Evolutionary conservation across 306 rosid genomes (phyloP), one percentile per base, ranked within the genome.

Genomic region (Cicer arietinum): DNA sequence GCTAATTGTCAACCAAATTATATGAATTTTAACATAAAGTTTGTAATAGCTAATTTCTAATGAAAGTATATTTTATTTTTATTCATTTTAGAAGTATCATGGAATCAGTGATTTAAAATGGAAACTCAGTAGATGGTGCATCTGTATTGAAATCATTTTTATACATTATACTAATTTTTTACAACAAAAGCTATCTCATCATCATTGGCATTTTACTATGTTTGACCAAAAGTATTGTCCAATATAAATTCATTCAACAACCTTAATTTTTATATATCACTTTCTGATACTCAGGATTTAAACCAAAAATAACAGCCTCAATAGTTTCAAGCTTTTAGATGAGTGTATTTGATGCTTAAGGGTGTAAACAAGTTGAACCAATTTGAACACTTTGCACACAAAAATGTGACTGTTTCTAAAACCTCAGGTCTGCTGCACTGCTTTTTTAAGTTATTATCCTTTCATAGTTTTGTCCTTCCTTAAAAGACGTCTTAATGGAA

Each of bases 41-140:
- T 47, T 72, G 74, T 83, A 79, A 47, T 83, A 83, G 50, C 75
- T 73, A 44, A 30, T 52, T 77, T 77, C 75, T 18, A 44, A 54
- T 18, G 45, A 59, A 63, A 69, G 58, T 69, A 10, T 62, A 4
- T 10, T 5, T 68, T n/a, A 7, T 16, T 56, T 69, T 46, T 35
- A 46, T 75, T 75, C 62, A 35, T 62, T 57, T 57, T 57, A 5
- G 6, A 54, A 54, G 12, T 54, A 57, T 20, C 3, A 56, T 5
- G 22, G 43, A 58, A 35, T 51, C 41, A 52, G 35, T 25, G 56
- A 61, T 50, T 60, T 16, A n/a, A 16, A 66, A 10, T 30, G 10
- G 30, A 61, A 61, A n/a, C 48, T 62, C 16, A 8, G 1, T 17
- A 12, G 35, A 61, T 60, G 53, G 11, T 45, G 12, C 71, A 71